Evolutionary conservation across 257 asterid genomes (phyloP), one percentile per base, ranked within the genome.

Genomic region (Fraxinus excelsior): DNA sequence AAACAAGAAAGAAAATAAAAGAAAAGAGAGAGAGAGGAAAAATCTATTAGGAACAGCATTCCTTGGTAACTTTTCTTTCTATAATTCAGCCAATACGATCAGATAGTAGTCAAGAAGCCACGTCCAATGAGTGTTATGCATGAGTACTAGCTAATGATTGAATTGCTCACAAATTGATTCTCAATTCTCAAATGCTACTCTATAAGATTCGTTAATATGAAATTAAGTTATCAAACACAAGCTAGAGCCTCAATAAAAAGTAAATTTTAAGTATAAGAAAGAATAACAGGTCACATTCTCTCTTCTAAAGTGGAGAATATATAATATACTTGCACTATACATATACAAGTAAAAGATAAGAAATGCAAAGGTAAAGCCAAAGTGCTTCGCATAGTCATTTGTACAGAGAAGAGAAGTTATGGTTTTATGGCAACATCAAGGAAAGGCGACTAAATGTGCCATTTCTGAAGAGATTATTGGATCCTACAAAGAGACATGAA

Each of bases 11-110:
- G 31, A 60, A 21, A 21, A 60, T 21, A 60, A 23, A 60, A 25
- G 67, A 25, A 25, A 29, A 29, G 32, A 29, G 29, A 29, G 29
- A 28, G 25, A 25, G 13, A 7, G 32, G 11, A 60, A 58, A 60
- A 60, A 60, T 60, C 32, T 60, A 60, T 23, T 25, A 31, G 81
- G 87, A 86, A 86, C 86, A 82, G 35, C 83, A 82, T 88, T 85
- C 89, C 68, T 84, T 82, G 83, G 81, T 81, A 86, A 84, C 84
- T 77, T 85, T 81, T 70, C 62, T 77, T 79, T 37, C 62, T 74
- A 34, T 66, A 14, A 28, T 68, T 64, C 25, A 13, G 31, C 40
- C 74, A 65, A 42, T 84, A 60, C 69, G 64, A 25, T 74, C 70
- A 38, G 9, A 58, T 73, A 40, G 56, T 29, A 70, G 78, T 78